A percentile compares a stretch with the other conserved stretches of the same genome.
These are phyloP conservation scores for Colletotrichum sojae DNA, from an alignment of 2,329 filamentous ascomycete genomes.

Conservation along the genomic window DNA sequence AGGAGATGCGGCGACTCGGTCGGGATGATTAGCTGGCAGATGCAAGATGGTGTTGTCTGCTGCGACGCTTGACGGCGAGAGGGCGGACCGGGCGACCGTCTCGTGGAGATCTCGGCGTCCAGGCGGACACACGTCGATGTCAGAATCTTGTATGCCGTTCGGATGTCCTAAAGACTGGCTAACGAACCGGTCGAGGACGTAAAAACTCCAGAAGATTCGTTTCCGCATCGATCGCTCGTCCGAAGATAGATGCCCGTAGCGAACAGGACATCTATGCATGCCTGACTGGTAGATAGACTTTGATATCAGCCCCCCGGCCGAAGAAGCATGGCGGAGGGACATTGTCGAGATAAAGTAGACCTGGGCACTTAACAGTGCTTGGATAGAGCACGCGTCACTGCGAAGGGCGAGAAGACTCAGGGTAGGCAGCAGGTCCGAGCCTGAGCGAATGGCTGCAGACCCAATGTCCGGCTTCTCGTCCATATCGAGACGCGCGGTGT, in stretches of 20 bases:
- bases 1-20: neutral
- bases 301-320: slow-evolving; percentile 61
- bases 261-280: slow-evolving; percentile 65
- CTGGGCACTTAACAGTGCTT: slow-evolving; percentile 63
- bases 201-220: slow-evolving; percentile 57
- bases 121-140: slow-evolving; percentile 55
- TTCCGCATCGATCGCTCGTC: slow-evolving; percentile 53
- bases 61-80: slow-evolving; percentile 3
- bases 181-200: slow-evolving; percentile 54
- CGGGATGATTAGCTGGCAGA: slow-evolving; percentile 34
- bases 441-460: slow-evolving; percentile 11
- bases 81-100: slow-evolving; percentile 19
- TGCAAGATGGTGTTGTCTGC: slow-evolving; percentile 22
- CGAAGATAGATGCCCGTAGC: slow-evolving; percentile 59
- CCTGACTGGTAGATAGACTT: slow-evolving; percentile 64
- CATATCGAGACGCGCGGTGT: slow-evolving; percentile 56
- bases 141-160: slow-evolving; percentile 51
- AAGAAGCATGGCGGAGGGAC: slow-evolving; percentile 63
- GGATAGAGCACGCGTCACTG: slow-evolving; percentile 61
- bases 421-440: slow-evolving; percentile 47
- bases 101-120: slow-evolving; percentile 47
- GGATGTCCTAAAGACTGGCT: slow-evolving; percentile 54
- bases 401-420: slow-evolving; percentile 55
- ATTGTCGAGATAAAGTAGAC: slow-evolving; percentile 63
- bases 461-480: slow-evolving; percentile 46